phyloP scores from a whole-genome alignment of 495 filamentous ascomycete genomes.

The Wilcoxina mikolae region DNA sequence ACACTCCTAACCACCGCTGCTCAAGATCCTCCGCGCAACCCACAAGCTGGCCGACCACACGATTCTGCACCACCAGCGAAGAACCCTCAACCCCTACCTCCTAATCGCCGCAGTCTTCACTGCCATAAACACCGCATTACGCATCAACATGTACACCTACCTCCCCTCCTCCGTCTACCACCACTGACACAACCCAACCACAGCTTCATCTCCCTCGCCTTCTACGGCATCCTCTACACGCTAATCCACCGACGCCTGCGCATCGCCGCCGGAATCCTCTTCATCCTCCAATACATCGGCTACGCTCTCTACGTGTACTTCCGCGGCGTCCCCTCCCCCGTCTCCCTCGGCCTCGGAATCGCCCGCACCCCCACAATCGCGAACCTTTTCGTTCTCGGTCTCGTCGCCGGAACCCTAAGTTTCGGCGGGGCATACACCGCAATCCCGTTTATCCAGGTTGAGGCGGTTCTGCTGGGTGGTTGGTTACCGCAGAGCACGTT shows the following conservation, averaged over 20 bases:
- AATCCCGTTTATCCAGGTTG: slow-evolving; percentile 32
- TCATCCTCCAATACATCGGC: slow-evolving; percentile 29
- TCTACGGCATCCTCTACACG: slow-evolving; percentile 29
- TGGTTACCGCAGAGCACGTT: slow-evolving; percentile 31
- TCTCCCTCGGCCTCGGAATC: slow-evolving; percentile 31
- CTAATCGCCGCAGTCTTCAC: slow-evolving; percentile 29
- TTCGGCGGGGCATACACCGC: slow-evolving; percentile 33
- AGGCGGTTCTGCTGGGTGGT: slow-evolving; percentile 30
- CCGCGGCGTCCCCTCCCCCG: slow-evolving; percentile 28
- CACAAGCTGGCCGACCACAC: too few relatives aligned
- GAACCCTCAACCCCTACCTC: slow-evolving; percentile 29
- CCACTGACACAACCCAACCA: slow-evolving; percentile 2
- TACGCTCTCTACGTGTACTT: slow-evolving; percentile 30
- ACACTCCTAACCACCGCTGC: too few relatives aligned
- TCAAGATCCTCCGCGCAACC: too few relatives aligned
- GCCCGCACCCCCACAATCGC: slow-evolving; percentile 27
- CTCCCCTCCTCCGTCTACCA: neutral
- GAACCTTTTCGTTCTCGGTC: slow-evolving; percentile 31
- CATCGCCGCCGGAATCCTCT: slow-evolving; percentile 25
- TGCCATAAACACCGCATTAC: slow-evolving; percentile 29
- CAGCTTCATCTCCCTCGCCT: slow-evolving; percentile 31
- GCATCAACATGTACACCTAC: slow-evolving; percentile 29
- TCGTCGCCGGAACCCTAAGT: slow-evolving; percentile 30
- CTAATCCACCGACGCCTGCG: slow-evolving; percentile 20
- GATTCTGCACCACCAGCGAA: too few relatives aligned